A percentile compares a stretch with the other conserved stretches of the same genome.
These are phyloP conservation scores for Whalleya microplaca DNA, from an alignment of 2,329 filamentous ascomycete genomes.

Conservation along the genomic window DNA sequence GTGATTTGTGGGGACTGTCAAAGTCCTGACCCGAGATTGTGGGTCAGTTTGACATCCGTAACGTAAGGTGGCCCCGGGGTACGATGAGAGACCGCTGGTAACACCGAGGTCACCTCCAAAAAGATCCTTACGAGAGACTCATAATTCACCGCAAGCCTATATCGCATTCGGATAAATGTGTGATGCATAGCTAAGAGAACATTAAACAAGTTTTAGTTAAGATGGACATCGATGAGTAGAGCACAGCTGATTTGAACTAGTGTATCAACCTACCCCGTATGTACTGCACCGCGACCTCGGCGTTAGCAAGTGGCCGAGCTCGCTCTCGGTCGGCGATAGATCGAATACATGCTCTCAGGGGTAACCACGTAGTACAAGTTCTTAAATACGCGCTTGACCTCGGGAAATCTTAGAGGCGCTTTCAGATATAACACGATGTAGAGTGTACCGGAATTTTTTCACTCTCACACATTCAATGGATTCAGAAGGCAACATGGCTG, in stretches of 20 bases:
- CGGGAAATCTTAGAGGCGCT: not conserved
- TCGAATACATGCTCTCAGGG: not conserved
- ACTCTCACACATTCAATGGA: not conserved
- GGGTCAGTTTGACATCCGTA: not conserved
- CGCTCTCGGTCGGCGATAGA: not conserved
- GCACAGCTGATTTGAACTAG: not conserved
- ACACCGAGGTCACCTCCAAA: not conserved
- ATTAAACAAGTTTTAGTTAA: too few relatives aligned
- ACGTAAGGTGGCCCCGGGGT: not conserved
- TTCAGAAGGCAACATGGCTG: slow-evolving; percentile 20
- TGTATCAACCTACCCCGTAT: not conserved
- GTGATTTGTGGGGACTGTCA: too few relatives aligned
- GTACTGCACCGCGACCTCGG: not conserved
- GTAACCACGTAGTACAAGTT: not conserved
- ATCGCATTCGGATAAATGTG: too few relatives aligned
- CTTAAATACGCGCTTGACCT: not conserved
- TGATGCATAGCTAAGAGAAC: too few relatives aligned
- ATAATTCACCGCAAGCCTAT: too few relatives aligned
- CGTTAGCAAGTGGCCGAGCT: not conserved
- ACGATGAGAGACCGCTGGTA: not conserved
- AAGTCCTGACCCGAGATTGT: too few relatives aligned
- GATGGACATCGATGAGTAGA: too few relatives aligned
- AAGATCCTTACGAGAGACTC: not conserved
- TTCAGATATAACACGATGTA: not conserved
- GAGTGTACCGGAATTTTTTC: not conserved